Percentiles rank a stretch among this genome's conserved stretches.
These are phyloP conservation scores for Arthromyces matolae DNA, from an alignment of 768 basidiomycete genomes.

Conservation along the genomic window DNA sequence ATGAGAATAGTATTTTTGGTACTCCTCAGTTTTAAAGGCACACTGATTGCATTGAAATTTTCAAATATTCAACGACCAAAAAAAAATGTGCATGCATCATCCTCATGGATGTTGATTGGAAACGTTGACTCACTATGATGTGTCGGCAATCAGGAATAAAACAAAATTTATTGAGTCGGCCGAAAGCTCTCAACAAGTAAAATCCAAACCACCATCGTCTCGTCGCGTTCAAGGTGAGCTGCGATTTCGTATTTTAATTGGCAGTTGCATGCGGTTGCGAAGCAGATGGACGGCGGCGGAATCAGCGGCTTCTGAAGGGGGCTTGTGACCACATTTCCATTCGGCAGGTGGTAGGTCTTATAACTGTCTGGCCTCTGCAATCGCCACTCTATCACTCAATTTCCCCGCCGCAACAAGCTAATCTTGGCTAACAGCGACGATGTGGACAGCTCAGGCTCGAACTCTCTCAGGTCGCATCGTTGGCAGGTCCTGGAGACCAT, in stretches of 20 bases:
- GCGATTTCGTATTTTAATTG: neutral
- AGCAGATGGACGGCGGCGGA: conserved; percentile 4
- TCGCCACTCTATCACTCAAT: neutral
- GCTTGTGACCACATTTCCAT: conserved; percentile 13
- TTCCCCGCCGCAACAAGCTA: neutral
- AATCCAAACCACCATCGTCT: conserved; percentile 3
- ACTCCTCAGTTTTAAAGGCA: too few relatives aligned
- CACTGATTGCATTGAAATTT: too few relatives aligned
- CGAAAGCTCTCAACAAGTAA: neutral
- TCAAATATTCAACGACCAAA: too few relatives aligned
- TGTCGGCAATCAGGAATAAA: neutral
- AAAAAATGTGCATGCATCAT: too few relatives aligned
- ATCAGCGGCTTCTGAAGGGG: neutral
- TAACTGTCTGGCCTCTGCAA: neutral
- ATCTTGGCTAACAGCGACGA: conserved; percentile 9
- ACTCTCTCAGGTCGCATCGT: conserved; percentile 15
- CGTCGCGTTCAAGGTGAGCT: conserved; percentile 3
- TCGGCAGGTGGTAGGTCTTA: conserved; percentile 1
- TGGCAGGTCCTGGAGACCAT: conserved; percentile 5
- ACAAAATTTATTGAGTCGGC: neutral
- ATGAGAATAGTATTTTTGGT: neutral
- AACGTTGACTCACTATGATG: neutral
- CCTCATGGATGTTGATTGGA: neutral
- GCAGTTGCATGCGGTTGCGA: neutral
- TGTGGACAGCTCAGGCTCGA: conserved; percentile 16